Base-by-base conservation (phyloP, 768 basidiomycete species). In the Tulasnella sp. region DNA sequence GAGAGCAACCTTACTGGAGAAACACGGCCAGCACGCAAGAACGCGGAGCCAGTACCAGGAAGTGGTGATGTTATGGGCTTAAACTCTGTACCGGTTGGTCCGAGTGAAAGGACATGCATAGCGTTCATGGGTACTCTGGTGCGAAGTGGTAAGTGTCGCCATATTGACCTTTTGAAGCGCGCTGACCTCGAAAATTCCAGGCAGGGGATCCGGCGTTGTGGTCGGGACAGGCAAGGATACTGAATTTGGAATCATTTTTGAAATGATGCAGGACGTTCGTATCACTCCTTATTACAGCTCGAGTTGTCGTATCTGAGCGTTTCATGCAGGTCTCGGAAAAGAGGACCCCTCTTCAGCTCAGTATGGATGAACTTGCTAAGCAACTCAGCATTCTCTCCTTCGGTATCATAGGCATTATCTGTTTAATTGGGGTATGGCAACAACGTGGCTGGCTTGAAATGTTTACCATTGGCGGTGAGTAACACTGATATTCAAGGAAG, bases 61-160 rank as follows among this genome's bases (percentile, higher is more conserved):
- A 83, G 85, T 0, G 83, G 80, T 26, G 84, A 77, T 77, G 77
- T 37, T 16, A 39, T 72, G 29, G 77, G 67, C 11, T 18, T 70
- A 16, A 15, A 5, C 2, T 39, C 48, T 2, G 55, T 83, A 79
- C 82, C 82, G 83, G 83, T 89, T 7, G 88, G 93, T 23, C 87
- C 98, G 35, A 93, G 94, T 3, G 96, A 98, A 80, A 86, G 96
- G 80, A 88, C 87, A 7, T 96, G 94, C 82, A 90, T 98, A 51
- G 97, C 91, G 7, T 96, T 95, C 82, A 98, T 99, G 97, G 96
- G 96, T 9, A 98, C 96, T 2, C 84, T 98, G 69, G 95, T 99
- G 6, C 87, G 95, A 79, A 96, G 92, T 83, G 96, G 95, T 91
- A 77, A 81, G 85, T 80, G 40, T 46, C 69, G 51, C n/a, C 42